Base-by-base conservation (phyloP, 1,284 basidiomycete genomes). In the Rhodotorula glutinis region DNA sequence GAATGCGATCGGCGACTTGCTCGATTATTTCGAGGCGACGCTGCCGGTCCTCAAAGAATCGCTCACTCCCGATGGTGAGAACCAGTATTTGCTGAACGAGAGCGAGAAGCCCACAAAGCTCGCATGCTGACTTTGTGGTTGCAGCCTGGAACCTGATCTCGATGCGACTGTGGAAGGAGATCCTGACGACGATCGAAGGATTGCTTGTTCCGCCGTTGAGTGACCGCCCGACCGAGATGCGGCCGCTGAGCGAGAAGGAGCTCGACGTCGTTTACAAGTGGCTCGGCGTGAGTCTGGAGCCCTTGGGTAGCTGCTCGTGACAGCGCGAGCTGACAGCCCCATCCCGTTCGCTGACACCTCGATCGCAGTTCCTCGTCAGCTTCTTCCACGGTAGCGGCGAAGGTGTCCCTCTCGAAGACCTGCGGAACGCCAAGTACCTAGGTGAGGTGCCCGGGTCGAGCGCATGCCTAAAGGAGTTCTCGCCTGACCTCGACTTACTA, bases 181-280 rank as follows among this genome's bases (percentile, higher is more conserved):
- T 99, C 63, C 79, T 98, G 72, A 84, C 82, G 52, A 87, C 92
- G 21, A 86, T 98, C 69, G 96, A 98, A 78, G 86, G 86, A 11
- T 81, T 98, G 75, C 85, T 98, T 61, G 87, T 98, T 8, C 96
- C 96, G 4, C 91, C 94, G 1, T 80, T 99, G 62, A 91, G 90
- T 10, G 92, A 96, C 71, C 82, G 86, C n/a, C 83, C 88, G 14
- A 92, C 92, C 62, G 88, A 91, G 64, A 90, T 98, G 91, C 88
- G 88, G 72, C 88, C 92, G 19, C 78, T 98, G 74, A 87, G 84
- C 44, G 94, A 96, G 75, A 93, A 95, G 80, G 95, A 98, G 80
- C 90, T 98, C 38, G 95, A 98, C 76, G 89, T 98, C 63, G 95
- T 94, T 16, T 93, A 98, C 82, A 96, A 94, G 77, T 98, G 96